Evolutionary conservation across 1,139 yeast species (phyloP).

Genomic region (Petasospora fabianii): DNA sequence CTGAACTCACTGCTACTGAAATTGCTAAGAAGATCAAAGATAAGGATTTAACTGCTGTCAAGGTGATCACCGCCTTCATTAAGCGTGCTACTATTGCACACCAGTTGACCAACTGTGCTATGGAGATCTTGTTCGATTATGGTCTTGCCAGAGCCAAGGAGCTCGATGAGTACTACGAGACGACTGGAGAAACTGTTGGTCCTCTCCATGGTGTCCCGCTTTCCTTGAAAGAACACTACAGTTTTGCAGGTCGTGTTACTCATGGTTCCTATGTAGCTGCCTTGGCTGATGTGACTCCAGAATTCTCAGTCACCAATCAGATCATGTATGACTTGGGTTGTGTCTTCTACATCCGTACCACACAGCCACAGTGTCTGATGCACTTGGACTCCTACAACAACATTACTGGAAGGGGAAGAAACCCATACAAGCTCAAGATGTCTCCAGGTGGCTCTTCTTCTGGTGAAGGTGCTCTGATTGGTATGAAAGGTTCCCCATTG

Average conservation of each 20-base stretch:
- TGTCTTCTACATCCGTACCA: constrained; percentile 53
- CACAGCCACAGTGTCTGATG: constrained; percentile 59
- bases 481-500: constrained; percentile 59
- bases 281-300: constrained; percentile 46
- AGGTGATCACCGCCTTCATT: constrained; percentile 33
- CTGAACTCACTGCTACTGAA: constrained; percentile 34
- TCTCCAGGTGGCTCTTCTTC: constrained; percentile 73
- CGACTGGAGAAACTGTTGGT: constrained; percentile 53
- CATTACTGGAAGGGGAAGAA: constrained; percentile 50
- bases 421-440: constrained; percentile 48
- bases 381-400: constrained; percentile 49
- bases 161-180: constrained; percentile 48
- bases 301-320: constrained; percentile 49
- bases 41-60: constrained; percentile 31
- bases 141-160: constrained; percentile 53
- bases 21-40: constrained; percentile 36
- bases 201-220: constrained; percentile 81
- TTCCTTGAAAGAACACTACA: constrained; percentile 72
- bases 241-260: constrained; percentile 53
- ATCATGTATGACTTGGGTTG: constrained; percentile 63
- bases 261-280: constrained; percentile 61
- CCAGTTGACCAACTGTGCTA: constrained; percentile 55
- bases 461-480: constrained; percentile 72
- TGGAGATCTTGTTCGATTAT: constrained; percentile 55
- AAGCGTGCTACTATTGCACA: constrained; percentile 40